Percentiles rank a stretch among this genome's conserved stretches.
These are phyloP conservation scores for Neofusicoccum sp. DNA, from an alignment of 2,329 filamentous ascomycete species.

Conservation along the genomic window DNA sequence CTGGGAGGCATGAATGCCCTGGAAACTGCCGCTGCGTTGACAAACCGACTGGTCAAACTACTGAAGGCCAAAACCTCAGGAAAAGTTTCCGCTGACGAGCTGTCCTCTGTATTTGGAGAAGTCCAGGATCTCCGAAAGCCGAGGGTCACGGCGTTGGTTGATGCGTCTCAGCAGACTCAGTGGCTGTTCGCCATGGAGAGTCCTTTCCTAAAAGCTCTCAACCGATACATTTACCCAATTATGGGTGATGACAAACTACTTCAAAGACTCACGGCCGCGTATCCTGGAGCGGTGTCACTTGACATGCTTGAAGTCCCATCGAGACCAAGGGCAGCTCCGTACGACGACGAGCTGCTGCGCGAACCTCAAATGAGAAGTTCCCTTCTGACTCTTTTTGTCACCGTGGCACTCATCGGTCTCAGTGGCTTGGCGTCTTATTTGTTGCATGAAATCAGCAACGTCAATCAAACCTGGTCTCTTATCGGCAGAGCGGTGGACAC, in stretches of 20 bases:
- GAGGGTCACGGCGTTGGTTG: not conserved
- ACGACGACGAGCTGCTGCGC: not conserved
- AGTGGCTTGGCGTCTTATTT: not conserved
- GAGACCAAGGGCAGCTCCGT: not conserved
- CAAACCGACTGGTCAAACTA: not conserved
- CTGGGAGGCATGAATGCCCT: slow-evolving; percentile 26
- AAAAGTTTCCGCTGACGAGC: not conserved
- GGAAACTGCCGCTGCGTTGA: slow-evolving; percentile 23
- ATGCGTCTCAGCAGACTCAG: not conserved
- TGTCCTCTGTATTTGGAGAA: not conserved
- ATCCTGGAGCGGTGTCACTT: not conserved
- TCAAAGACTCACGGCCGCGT: not conserved
- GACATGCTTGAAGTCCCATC: not conserved
- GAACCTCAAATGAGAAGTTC: not conserved
- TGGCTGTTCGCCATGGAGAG: not conserved
- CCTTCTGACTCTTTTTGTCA: not conserved
- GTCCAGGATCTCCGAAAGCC: not conserved
- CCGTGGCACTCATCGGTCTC: not conserved
- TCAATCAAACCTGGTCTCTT: not conserved
- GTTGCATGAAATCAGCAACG: not conserved
- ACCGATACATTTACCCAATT: not conserved
- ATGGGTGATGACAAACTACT: not conserved
- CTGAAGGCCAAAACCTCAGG: not conserved
- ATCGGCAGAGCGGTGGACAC: not conserved
- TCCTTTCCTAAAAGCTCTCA: not conserved